These are phyloP conservation scores for Pseudoperonospora humuli DNA, from an alignment of 352 stramenopile genomes.

Conservation along the genomic window DNA sequence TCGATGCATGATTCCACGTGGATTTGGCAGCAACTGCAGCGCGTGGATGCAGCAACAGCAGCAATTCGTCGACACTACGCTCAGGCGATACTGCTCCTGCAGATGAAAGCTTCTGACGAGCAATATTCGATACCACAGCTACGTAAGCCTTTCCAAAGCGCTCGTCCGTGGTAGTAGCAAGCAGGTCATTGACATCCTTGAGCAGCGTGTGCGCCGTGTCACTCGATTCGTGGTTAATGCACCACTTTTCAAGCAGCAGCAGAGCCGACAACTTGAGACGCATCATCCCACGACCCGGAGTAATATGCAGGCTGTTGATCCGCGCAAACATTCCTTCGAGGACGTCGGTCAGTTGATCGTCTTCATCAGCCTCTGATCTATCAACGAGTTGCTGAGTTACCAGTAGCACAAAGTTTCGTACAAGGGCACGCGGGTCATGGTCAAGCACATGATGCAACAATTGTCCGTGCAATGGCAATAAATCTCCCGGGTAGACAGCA, in stretches of 20 bases:
- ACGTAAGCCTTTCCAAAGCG: slow-evolving; percentile 23
- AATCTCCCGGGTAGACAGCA: slow-evolving; percentile 6
- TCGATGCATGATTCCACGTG: slow-evolving; percentile 18
- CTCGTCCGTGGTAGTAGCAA: slow-evolving; percentile 11
- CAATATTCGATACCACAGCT: slow-evolving; percentile 18
- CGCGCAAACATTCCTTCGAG: slow-evolving; percentile 24
- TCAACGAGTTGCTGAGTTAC: slow-evolving; percentile 21
- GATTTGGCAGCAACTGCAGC: slow-evolving; percentile 8
- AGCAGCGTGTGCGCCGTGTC: slow-evolving; percentile 14
- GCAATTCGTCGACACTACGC: slow-evolving; percentile 15
- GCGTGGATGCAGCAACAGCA: slow-evolving; percentile 27
- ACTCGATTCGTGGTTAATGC: slow-evolving; percentile 5
- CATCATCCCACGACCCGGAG: background rate
- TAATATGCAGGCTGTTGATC: background rate
- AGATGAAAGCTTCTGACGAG: slow-evolving; percentile 9
- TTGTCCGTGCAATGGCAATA: slow-evolving; percentile 24
- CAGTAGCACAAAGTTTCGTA: slow-evolving; percentile 30
- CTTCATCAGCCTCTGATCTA: background rate
- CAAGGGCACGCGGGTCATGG: slow-evolving; percentile 22
- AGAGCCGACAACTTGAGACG: slow-evolving; percentile 31
- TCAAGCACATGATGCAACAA: slow-evolving; percentile 26
- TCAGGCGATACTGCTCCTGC: background rate
- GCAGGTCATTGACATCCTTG: slow-evolving; percentile 4
- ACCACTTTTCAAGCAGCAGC: slow-evolving; percentile 24
- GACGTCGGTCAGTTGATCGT: slow-evolving; percentile 6